These are phyloP conservation scores for Tremellales sp. DNA, from an alignment of 1,284 basidiomycete genomes.

Conservation along the genomic window DNA sequence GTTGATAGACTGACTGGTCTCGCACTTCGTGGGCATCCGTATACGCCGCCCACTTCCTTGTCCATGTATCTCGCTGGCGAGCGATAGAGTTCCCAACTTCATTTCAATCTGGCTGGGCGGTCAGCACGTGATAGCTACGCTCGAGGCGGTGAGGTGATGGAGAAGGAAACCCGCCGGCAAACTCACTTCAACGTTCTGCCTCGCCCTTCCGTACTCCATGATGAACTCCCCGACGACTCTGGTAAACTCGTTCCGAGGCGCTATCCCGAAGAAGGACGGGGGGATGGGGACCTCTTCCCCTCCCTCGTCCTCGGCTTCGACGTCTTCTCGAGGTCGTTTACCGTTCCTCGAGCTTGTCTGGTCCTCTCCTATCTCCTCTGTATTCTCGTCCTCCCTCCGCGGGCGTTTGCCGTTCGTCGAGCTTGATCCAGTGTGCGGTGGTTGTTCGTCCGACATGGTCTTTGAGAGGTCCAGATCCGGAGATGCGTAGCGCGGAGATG, in stretches of 20 bases:
- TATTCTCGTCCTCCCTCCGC: not conserved
- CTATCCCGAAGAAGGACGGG: constrained; percentile 83
- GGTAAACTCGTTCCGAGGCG: constrained; percentile 92
- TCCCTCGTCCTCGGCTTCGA: constrained; percentile 6
- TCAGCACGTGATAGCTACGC: constrained; percentile 2
- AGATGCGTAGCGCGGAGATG: constrained; percentile 29
- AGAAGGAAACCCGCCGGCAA: not conserved
- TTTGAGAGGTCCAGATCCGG: constrained; percentile 38
- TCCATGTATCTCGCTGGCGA: constrained; percentile 18
- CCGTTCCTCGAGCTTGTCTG: constrained; percentile 11
- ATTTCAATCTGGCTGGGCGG: constrained; percentile 83
- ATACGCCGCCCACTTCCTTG: constrained; percentile 53
- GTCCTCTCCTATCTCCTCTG: not conserved
- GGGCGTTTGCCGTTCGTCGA: not conserved
- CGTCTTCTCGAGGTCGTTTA: constrained; percentile 24
- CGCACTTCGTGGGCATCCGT: constrained; percentile 66
- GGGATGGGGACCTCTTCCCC: constrained; percentile 52
- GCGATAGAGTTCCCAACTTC: constrained; percentile 82
- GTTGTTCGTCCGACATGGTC: no score
- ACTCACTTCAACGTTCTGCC: constrained; percentile 53
- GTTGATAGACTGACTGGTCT: constrained; percentile 67
- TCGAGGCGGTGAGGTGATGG: not conserved
- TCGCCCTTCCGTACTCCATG: constrained; percentile 45
- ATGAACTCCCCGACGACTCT: constrained; percentile 87
- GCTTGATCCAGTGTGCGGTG: constrained; percentile 4